phyloP scores from a whole-genome alignment of 164 flowering plant genomes.

The Hamamelis virginiana region DNA sequence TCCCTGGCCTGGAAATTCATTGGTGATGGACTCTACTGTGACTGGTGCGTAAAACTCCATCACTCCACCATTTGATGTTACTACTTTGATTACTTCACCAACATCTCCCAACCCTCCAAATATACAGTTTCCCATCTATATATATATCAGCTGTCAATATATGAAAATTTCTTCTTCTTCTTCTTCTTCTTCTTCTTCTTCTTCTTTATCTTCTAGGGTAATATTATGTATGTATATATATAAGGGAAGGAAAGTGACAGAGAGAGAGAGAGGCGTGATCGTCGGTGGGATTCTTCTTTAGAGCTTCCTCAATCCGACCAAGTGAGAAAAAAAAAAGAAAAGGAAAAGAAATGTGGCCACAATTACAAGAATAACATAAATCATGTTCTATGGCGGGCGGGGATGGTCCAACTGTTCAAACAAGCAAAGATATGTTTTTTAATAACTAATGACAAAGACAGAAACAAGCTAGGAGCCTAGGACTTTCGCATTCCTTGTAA shows the following conservation, averaged over 20 bases:
- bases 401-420: background rate
- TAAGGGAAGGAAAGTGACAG: background rate
- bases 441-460: too few species aligned
- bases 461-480: too few species aligned
- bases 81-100: constrained; percentile 45
- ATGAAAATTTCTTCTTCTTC: background rate
- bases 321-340: background rate
- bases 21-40: constrained; percentile 59
- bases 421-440: background rate
- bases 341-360: background rate
- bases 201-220: constrained; percentile 1
- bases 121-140: constrained; percentile 79
- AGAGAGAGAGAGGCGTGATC: constrained; percentile 1
- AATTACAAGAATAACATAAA: background rate
- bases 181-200: constrained; percentile 1
- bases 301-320: constrained; percentile 16
- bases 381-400: background rate
- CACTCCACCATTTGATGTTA: constrained; percentile 69
- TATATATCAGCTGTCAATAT: too few species aligned
- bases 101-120: constrained; percentile 46
- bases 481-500: too few species aligned
- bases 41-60: constrained; percentile 77
- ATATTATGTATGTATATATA: background rate
- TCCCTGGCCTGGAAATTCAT: constrained; percentile 75
- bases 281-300: constrained; percentile 33